These are phyloP conservation scores for Cutaneotrichosporon sp. DNA, from an alignment of 1,284 basidiomycete species.

Conservation along the genomic window DNA sequence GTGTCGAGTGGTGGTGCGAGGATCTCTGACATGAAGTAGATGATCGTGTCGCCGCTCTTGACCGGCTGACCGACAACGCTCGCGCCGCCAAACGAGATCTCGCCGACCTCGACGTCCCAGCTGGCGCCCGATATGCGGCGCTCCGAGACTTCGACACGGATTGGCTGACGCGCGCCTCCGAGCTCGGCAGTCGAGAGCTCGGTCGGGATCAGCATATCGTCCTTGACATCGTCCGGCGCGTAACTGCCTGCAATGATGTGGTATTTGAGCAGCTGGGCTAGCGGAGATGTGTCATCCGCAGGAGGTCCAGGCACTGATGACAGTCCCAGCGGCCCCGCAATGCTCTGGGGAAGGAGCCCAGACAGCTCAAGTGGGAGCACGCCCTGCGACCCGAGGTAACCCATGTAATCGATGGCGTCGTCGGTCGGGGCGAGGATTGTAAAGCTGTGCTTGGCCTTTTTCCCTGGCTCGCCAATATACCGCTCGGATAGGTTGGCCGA, in stretches of 20 bases:
- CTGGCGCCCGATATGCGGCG: constrained; percentile 50
- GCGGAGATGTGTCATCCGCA: constrained; percentile 33
- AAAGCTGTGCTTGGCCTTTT: constrained; percentile 56
- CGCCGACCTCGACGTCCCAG: constrained; percentile 53
- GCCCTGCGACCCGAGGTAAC: constrained; percentile 17
- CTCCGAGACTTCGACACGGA: constrained; percentile 65
- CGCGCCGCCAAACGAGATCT: constrained; percentile 80
- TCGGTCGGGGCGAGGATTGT: constrained; percentile 88
- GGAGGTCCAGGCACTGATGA: background rate
- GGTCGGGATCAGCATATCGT: constrained; percentile 75
- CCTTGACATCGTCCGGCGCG: constrained; percentile 65
- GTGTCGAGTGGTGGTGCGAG: constrained; percentile 78
- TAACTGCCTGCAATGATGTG: constrained; percentile 82
- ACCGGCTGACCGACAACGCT: constrained; percentile 70
- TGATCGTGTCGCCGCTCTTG: constrained; percentile 67
- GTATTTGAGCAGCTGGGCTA: constrained; percentile 58
- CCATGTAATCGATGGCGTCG: constrained; percentile 64
- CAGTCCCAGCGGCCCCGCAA: background rate
- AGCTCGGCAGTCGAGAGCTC: constrained; percentile 69
- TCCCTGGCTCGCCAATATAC: constrained; percentile 64
- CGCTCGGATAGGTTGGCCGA: constrained; percentile 68
- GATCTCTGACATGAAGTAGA: constrained; percentile 86
- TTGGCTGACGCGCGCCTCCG: constrained; percentile 67
- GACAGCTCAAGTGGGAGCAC: constrained; percentile 9
- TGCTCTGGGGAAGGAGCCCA: background rate